Evolutionary conservation across 1,139 yeast genomes (phyloP).

Genomic region (Hyphopichia buzzinii): DNA sequence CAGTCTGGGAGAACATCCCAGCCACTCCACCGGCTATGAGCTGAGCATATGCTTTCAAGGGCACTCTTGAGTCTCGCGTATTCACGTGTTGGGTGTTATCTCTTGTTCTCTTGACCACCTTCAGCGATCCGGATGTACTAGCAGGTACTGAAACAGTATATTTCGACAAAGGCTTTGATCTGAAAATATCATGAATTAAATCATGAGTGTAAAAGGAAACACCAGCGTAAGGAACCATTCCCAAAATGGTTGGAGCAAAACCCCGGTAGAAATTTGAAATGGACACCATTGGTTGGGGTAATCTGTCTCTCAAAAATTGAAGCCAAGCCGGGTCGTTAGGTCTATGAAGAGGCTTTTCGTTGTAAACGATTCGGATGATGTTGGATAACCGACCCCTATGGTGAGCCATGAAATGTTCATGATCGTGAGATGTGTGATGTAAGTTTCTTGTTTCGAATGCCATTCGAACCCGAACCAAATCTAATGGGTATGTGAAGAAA

Average conservation of each 20-base stretch:
- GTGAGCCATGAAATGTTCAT: slow-evolving; percentile 20
- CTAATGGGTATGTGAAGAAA: slow-evolving; percentile 88
- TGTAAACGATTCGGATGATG: slow-evolving; percentile 55
- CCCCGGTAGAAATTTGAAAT: slow-evolving; percentile 86
- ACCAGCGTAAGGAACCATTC: slow-evolving; percentile 98
- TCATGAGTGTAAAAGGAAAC: slow-evolving; percentile 96
- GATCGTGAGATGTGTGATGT: slow-evolving; percentile 22
- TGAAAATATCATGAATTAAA: slow-evolving; percentile 77
- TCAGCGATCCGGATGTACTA: slow-evolving; percentile 7
- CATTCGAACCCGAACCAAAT: slow-evolving; percentile 82
- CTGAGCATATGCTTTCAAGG: slow-evolving; percentile 88
- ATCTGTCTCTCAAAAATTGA: slow-evolving; percentile 27
- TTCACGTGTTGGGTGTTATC: slow-evolving; percentile 20
- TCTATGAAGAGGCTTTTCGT: slow-evolving; percentile 55
- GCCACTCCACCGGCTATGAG: slow-evolving; percentile 91
- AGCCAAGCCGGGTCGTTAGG: slow-evolving; percentile 39
- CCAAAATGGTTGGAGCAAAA: slow-evolving; percentile 87
- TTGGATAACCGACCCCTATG: slow-evolving; percentile 54
- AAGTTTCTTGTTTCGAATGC: slow-evolving; percentile 75
- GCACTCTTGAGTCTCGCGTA: slow-evolving; percentile 56
- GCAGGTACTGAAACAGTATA: slow-evolving; percentile 48
- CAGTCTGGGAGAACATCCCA: slow-evolving; percentile 93
- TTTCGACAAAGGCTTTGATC: slow-evolving; percentile 52
- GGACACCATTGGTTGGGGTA: slow-evolving; percentile 37
- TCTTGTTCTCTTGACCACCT: slow-evolving; percentile 15